These are phyloP conservation scores for Allium fistulosum DNA, from an alignment of 106 monocot species.

Conservation along the genomic window DNA sequence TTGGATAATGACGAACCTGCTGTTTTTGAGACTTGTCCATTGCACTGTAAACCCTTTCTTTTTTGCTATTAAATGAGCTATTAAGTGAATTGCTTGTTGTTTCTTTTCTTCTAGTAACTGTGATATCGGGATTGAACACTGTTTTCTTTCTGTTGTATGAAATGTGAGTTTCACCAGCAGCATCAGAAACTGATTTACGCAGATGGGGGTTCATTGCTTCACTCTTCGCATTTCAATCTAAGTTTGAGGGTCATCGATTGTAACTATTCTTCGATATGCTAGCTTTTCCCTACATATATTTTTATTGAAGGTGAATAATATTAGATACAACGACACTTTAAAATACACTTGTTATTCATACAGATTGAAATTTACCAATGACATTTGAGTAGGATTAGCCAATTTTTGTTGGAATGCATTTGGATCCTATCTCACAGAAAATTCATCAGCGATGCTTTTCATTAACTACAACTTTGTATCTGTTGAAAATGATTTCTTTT, in stretches of 20 bases:
- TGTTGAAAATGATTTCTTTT: conserved; percentile 42
- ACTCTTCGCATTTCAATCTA: background rate
- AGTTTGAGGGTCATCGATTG: conserved; percentile 3
- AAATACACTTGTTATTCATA: background rate
- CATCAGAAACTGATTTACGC: background rate
- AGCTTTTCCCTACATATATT: conserved; percentile 20
- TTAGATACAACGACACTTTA: background rate
- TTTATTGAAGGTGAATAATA: background rate
- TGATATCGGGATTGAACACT: background rate
- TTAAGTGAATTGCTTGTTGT: background rate
- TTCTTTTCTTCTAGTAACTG: background rate
- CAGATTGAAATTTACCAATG: conserved; percentile 22
- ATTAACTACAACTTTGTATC: conserved; percentile 63
- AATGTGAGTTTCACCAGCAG: background rate
- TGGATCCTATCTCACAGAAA: conserved; percentile 45
- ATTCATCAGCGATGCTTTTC: conserved; percentile 65
- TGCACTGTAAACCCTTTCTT: background rate
- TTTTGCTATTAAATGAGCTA: background rate
- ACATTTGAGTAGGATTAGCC: conserved; percentile 11
- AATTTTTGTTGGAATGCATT: conserved; percentile 20
- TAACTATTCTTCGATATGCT: conserved; percentile 7
- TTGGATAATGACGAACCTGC: conserved; percentile 15
- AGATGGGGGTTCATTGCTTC: background rate
- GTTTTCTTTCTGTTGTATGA: conserved; percentile 1
- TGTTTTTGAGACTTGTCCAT: conserved; percentile 1